Conservation (phyloP, 768 basidiomycete species). For the Clavaria fumosa region DNA sequence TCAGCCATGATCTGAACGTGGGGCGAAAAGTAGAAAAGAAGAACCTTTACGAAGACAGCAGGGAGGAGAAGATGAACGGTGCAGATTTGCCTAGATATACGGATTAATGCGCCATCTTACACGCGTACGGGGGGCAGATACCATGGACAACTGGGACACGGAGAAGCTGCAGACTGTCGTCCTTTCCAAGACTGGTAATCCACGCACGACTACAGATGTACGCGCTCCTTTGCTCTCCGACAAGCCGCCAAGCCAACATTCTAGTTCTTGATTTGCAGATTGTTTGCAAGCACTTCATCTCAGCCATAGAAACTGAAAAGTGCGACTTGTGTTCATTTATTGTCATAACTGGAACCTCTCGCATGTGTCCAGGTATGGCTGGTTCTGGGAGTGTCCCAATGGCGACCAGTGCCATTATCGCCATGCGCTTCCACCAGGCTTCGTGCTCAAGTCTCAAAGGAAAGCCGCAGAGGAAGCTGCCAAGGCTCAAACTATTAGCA, state of each 20-base stretch:
- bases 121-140: constrained; percentile 36
- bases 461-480: constrained; percentile 87
- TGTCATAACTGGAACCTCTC: not conserved
- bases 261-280: constrained; percentile 35
- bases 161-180: constrained; percentile 87
- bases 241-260: not conserved
- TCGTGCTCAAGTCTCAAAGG: constrained; percentile 85
- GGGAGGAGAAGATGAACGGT: constrained; percentile 73
- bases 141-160: constrained; percentile 97
- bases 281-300: constrained; percentile 94
- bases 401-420: constrained; percentile 85
- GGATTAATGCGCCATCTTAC: not conserved
- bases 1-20: constrained; percentile 84
- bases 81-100: constrained; percentile 12
- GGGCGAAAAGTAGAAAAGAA: constrained; percentile 90
- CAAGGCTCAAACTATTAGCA: constrained; percentile 73
- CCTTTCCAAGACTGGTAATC: constrained; percentile 75
- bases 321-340: constrained; percentile 17
- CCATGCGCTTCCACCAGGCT: constrained; percentile 91
- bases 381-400: constrained; percentile 95
- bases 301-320: constrained; percentile 88
- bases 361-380: constrained; percentile 46
- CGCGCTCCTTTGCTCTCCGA: constrained; percentile 8
- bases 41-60: constrained; percentile 79
- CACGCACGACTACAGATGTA: constrained; percentile 84